These are phyloP conservation scores for Posidonia australis DNA, from an alignment of 106 monocot genomes.

Conservation along the genomic window DNA sequence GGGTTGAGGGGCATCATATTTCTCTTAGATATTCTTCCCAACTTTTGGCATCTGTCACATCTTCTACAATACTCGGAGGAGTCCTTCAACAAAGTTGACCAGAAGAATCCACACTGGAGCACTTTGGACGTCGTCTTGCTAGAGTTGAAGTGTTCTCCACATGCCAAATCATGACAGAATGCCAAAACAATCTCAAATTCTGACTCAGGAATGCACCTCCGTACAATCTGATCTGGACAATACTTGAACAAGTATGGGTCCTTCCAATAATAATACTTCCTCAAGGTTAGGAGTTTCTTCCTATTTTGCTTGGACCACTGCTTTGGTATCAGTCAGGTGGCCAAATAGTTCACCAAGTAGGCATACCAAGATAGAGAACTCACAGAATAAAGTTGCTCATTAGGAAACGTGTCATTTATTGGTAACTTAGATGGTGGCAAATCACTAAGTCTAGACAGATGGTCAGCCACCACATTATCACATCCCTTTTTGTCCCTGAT, in stretches of 20 bases:
- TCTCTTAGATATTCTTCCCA: not conserved
- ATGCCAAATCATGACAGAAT: not conserved
- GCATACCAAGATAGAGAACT: not conserved
- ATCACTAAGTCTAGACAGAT: not conserved
- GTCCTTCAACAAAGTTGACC: constrained; percentile 1
- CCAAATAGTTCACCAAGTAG: not conserved
- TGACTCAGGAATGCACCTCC: not conserved
- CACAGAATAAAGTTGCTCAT: not conserved
- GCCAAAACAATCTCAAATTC: not conserved
- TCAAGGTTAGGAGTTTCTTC: not conserved
- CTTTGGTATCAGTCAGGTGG: not conserved
- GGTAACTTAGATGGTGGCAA: not conserved
- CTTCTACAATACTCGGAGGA: not conserved
- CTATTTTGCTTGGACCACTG: not conserved
- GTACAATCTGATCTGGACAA: not conserved
- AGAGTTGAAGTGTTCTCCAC: not conserved
- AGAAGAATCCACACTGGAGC: constrained; percentile 2
- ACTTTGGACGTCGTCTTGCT: not conserved
- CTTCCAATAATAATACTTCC: constrained; percentile 3
- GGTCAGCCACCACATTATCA: constrained; percentile 7
- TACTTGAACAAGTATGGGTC: constrained; percentile 1
- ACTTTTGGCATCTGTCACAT: not conserved
- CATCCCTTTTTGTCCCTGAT: constrained; percentile 1
- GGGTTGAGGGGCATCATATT: not conserved
- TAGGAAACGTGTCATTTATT: not conserved